Evolutionary conservation across 768 basidiomycete genomes (phyloP).

Genomic region (Pleurotus tuoliensis): DNA sequence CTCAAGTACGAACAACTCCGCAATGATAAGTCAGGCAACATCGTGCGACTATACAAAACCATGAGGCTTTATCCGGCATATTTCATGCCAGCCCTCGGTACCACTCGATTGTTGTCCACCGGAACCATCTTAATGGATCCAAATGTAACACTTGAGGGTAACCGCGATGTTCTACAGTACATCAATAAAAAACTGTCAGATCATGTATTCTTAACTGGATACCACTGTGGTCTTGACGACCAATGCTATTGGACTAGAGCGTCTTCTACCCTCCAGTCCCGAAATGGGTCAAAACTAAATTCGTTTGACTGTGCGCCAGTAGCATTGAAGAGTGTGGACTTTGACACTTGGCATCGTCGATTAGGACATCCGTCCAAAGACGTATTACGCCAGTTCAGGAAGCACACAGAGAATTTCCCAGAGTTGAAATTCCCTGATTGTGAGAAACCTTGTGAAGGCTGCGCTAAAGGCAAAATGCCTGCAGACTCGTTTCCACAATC

Average conservation of each 20-base stretch:
- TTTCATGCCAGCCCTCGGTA: background rate
- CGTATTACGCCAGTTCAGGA: background rate
- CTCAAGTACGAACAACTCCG: background rate
- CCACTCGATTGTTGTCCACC: background rate
- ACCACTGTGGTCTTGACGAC: background rate
- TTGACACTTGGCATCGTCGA: background rate
- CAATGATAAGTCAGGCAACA: background rate
- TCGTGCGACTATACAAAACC: background rate
- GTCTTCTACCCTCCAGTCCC: background rate
- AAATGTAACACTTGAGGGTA: background rate
- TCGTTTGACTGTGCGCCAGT: too few relatives aligned
- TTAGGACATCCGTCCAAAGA: conserved; percentile 1
- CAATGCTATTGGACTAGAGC: background rate
- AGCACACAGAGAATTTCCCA: background rate
- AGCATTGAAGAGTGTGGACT: background rate
- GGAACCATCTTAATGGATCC: background rate
- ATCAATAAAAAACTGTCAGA: background rate
- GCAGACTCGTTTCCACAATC: background rate
- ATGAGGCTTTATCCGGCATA: background rate
- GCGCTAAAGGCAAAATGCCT: conserved; percentile 7
- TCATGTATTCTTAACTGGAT: background rate
- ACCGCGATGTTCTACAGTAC: background rate
- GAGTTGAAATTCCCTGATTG: background rate
- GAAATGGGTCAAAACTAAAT: background rate
- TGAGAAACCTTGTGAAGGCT: conserved; percentile 6